phyloP scores from a whole-genome alignment of 495 filamentous ascomycete species.

The Penicillium argentinense region DNA sequence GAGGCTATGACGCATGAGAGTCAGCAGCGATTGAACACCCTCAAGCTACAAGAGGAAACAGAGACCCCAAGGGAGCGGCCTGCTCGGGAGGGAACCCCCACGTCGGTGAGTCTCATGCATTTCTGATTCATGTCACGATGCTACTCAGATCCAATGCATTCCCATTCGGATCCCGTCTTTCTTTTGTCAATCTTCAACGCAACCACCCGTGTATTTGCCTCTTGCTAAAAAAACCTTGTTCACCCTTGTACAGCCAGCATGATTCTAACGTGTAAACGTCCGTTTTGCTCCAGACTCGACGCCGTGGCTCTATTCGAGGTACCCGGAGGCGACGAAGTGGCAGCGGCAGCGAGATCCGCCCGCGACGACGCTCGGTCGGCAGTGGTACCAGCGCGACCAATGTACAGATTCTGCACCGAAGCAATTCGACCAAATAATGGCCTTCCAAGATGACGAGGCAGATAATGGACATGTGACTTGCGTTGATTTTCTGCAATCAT shows the following conservation, averaged over 20 bases:
- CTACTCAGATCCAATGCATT: conserved; percentile 18
- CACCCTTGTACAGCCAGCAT: conserved; percentile 43
- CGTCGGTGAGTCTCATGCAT: conserved; percentile 41
- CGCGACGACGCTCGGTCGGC: conserved; percentile 45
- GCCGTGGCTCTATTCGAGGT: conserved; percentile 44
- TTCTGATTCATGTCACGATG: conserved; percentile 25
- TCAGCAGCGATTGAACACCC: conserved; percentile 76
- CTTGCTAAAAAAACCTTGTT: conserved; percentile 45
- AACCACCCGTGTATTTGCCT: conserved; percentile 30
- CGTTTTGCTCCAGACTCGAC: conserved; percentile 52
- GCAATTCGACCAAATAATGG: conserved; percentile 45
- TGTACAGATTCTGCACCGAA: conserved; percentile 46
- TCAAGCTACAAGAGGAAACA: conserved; percentile 77
- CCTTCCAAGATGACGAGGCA: conserved; percentile 23
- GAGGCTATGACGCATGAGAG: conserved; percentile 79
- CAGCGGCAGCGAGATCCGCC: conserved; percentile 47
- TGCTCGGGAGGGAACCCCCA: conserved; percentile 40
- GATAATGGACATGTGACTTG: conserved; percentile 30
- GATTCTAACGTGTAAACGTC: conserved; percentile 54
- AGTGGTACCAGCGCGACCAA: conserved; percentile 36
- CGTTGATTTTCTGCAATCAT: conserved; percentile 36
- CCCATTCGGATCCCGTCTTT: conserved; percentile 12
- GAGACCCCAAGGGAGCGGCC: conserved; percentile 46
- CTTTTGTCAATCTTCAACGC: conserved; percentile 14
- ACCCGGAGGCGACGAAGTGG: conserved; percentile 46